Evolutionary conservation across 1,284 basidiomycete genomes (phyloP).

Genomic region (Schizophyllum commune): DNA sequence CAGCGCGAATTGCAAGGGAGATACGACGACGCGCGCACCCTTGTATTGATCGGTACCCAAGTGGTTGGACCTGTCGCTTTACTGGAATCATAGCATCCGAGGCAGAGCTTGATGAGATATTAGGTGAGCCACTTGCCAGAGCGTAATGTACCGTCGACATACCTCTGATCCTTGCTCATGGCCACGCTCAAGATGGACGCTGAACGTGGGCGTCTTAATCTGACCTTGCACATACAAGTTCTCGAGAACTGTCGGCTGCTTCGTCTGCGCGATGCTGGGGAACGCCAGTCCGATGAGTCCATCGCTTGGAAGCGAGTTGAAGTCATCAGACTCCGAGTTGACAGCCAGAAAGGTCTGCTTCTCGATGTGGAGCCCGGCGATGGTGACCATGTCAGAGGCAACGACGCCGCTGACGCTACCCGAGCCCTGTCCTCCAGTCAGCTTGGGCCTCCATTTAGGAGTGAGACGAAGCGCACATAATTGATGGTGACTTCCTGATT

Average conservation of each 20-base stretch:
- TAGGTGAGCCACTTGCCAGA: neutral
- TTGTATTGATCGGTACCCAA: conserved; percentile 48
- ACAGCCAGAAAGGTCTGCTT: conserved; percentile 45
- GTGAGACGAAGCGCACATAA: conserved; percentile 39
- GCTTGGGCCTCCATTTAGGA: conserved; percentile 1
- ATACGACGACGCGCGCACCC: conserved; percentile 22
- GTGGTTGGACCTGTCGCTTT: conserved; percentile 37
- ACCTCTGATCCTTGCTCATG: conserved; percentile 43
- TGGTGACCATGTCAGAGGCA: conserved; percentile 38
- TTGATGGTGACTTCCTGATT: conserved; percentile 34
- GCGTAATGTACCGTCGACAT: conserved; percentile 7
- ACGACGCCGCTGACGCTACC: conserved; percentile 41
- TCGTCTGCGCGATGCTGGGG: conserved; percentile 38
- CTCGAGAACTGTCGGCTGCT: conserved; percentile 52
- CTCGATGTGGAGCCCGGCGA: conserved; percentile 34
- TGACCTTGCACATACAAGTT: conserved; percentile 40
- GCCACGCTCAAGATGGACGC: conserved; percentile 44
- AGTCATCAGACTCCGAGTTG: conserved; percentile 32
- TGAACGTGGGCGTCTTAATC: conserved; percentile 43
- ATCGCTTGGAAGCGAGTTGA: conserved; percentile 36
- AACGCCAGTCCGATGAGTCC: conserved; percentile 58
- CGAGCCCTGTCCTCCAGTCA: conserved; percentile 29
- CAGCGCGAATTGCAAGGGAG: neutral
- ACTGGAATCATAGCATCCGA: conserved; percentile 48
- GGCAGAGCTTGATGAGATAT: conserved; percentile 34